phyloP scores from a whole-genome alignment of 163 green algal genomes.

The Coccomyxa subellipsoidea region DNA sequence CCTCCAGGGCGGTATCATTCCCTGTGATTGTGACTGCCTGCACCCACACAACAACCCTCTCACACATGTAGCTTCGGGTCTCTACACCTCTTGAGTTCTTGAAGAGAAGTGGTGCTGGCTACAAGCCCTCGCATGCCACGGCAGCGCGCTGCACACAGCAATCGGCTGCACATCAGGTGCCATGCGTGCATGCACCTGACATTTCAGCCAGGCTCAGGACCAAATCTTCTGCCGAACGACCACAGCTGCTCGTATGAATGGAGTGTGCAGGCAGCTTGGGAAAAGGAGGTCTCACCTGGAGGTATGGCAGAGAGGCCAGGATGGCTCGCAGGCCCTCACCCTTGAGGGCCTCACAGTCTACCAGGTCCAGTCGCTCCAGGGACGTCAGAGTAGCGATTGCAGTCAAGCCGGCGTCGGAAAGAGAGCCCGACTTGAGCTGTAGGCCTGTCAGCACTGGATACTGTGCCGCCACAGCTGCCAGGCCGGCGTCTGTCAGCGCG shows the following conservation, averaged over 20 bases:
- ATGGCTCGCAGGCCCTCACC: not conserved
- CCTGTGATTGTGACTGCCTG: not conserved
- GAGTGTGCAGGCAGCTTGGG: no score
- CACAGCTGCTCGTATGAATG: no score
- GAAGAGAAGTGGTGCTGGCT: no score
- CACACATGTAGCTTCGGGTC: not conserved
- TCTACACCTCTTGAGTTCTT: no score
- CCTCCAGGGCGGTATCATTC: not conserved
- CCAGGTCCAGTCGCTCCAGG: not conserved
- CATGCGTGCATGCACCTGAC: no score
- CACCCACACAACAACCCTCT: not conserved
- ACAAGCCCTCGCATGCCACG: no score
- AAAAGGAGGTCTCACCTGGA: not conserved
- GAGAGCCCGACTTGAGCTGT: not conserved
- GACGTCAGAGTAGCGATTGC: not conserved
- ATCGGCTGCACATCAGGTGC: no score
- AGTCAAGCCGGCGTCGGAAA: not conserved
- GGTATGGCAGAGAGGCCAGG: not conserved
- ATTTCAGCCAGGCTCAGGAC: no score
- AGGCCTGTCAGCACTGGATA: not conserved
- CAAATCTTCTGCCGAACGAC: no score
- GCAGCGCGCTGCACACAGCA: no score
- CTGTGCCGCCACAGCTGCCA: not conserved
- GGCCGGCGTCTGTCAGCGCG: not conserved
- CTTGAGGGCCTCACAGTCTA: slow-evolving; percentile 1